Evolutionary conservation across 768 basidiomycete species (phyloP), one percentile per base, ranked within the genome.

Genomic region (Rubroboletus pulcherrimus): DNA sequence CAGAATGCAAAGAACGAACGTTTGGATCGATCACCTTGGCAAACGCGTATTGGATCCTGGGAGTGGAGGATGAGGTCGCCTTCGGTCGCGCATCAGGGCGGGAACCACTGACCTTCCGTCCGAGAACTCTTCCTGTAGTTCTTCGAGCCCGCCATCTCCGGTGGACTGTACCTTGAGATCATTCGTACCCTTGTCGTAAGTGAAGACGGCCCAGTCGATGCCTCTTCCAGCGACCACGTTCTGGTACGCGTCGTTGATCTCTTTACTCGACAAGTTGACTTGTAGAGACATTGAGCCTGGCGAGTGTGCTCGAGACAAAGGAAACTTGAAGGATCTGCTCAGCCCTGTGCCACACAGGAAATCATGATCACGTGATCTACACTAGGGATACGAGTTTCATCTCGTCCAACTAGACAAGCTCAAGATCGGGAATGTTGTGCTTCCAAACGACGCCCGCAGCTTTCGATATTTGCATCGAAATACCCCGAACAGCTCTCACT

Each of bases 21-120:
- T 89, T 92, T 40, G 87, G 85, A 71, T 97, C 95, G 49, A 81
- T 79, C 26, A 97, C 93, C 58, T 89, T 79, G 7, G 80, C 84
- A 65, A 96, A 95, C 9, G 92, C 95, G 67, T 95, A 98, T 72
- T 97, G 95, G 35, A 98, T 93, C 65, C 95, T 96, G 61, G 6
- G 15, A 40, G 9, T 14, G 49, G 7, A 26, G 17, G 47, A 51
- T 57, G 17, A 61, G 55, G n/a, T 37, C 19, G 39, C 57, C 53
- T 24, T 5, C 26, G 21, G 30, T 49, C 57, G 56, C 21, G 14
- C 29, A 31, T 35, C 1, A 37, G 0, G 6, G 42, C 26, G 42
- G 26, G 41, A 40, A 49, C 38, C 11, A 68, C 85, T 42, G 58
- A 91, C 92, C 89, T 80, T 55, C 93, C 95, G 70, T 98, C 94